These are phyloP conservation scores for Nannochloris sp. DNA, from an alignment of 139 green algal genomes.

Conservation along the genomic window DNA sequence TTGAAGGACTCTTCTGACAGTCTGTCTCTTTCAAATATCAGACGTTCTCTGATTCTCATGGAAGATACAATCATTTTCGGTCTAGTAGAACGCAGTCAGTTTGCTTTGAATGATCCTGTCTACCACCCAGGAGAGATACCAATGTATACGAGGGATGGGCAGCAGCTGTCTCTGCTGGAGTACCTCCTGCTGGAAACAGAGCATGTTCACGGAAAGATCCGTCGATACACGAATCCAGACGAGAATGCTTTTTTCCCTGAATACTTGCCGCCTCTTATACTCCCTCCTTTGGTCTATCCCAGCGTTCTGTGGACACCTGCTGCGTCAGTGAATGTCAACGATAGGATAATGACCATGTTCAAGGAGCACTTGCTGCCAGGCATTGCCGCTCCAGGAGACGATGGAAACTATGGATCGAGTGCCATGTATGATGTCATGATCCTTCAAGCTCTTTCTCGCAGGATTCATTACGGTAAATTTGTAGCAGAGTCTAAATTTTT, in stretches of 20 bases:
- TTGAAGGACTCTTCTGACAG: slow-evolving; percentile 4
- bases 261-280: slow-evolving; percentile 39
- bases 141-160: slow-evolving; percentile 27
- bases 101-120: slow-evolving; percentile 66
- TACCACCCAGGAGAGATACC: slow-evolving; percentile 65
- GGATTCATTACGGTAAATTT: slow-evolving; percentile 98
- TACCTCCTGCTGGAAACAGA: slow-evolving; percentile 89
- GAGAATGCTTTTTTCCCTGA: slow-evolving; percentile 93
- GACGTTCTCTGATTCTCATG: slow-evolving; percentile 72
- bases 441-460: slow-evolving; percentile 85
- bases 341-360: slow-evolving; percentile 77
- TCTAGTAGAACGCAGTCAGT: slow-evolving; percentile 93
- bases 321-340: slow-evolving; percentile 85
- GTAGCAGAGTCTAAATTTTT: slow-evolving; percentile 98
- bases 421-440: slow-evolving; percentile 52
- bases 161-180: slow-evolving; percentile 76
- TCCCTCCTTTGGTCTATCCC: slow-evolving; percentile 37
- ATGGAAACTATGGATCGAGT: slow-evolving; percentile 90
- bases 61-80: slow-evolving; percentile 98
- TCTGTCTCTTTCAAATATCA: slow-evolving; percentile 64
- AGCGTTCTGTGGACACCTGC: slow-evolving; percentile 56
- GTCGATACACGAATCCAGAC: slow-evolving; percentile 87
- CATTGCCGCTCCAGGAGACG: slow-evolving; percentile 65
- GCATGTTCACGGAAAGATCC: slow-evolving; percentile 77
- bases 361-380: slow-evolving; percentile 68